Evolutionary conservation across 495 filamentous ascomycete genomes (phyloP), one percentile per base, ranked within the genome.

Genomic region (Pyrenula aspistea): DNA sequence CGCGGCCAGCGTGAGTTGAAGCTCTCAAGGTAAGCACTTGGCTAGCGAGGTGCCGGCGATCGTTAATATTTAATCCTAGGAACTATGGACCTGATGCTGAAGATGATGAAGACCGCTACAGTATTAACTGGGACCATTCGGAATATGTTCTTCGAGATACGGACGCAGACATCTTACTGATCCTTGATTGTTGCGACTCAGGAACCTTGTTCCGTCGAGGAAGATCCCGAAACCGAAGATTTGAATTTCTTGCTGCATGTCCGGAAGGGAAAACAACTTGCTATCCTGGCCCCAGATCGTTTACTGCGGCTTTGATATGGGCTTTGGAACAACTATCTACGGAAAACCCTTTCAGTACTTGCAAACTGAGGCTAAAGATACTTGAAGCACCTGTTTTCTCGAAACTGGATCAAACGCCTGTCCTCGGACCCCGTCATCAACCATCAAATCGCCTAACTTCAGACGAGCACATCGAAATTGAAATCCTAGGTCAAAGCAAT

Each of bases 131-230:
- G 58, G 22, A 56, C 49, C 2, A 47, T 10, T 47, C 58, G 8
- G 58, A 60, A 24, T 2, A 52, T 21, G 10, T 20, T 52, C 22
- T 52, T 20, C 50, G 22, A 20, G 8, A 19, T 20, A 24, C 50
- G 4, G n/a, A 49, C 12, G 36, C 31, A 1, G 59, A 63, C 49
- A 53, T 63, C 2, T 51, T 63, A 2, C 24, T 59, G 11, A 63
- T 63, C 12, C 60, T 63, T 48, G 61, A 62, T 49, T 62, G 60
- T 24, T 62, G 60, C 36, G n/a, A 60, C 22, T 20, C 50, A 52
- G 50, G 50, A 19, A 42, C 31, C 15, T 42, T 42, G 31, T 15
- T 42, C 8, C 4, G 15, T 15, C 31, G 31, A 8, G 31, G 31
- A 42, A n/a, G n/a, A n/a, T 42, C 31, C 31, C 31, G 31, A 42